Base-by-base conservation (phyloP, 768 basidiomycete species). In the Pisolithus sp. region DNA sequence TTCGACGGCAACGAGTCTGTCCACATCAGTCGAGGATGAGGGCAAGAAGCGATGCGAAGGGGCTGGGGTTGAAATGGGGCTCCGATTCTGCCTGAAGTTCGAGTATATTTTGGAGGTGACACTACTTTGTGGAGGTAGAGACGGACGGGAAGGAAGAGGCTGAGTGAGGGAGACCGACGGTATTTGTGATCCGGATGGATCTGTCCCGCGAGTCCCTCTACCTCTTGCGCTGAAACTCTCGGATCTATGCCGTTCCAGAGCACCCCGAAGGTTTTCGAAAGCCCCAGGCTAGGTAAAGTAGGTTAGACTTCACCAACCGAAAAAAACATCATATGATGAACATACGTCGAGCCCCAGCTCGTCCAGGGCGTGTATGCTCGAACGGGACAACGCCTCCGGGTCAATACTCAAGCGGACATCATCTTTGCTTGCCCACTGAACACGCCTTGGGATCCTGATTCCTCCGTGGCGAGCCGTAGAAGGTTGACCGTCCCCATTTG, bases 321-420 rank as follows among this genome's bases (percentile, higher is more conserved):
- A 36, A 4, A 20, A 20, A 28, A 20, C 24, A 26, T 7, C 26
- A 26, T 26, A 26, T 15, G 40, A 39, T 40, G 7, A 47, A 64
- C 81, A 34, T 59, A 83, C 83, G 57, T 83, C 73, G 28, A 75
- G 57, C 0, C 73, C 82, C 42, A 73, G 66, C 62, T 81, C 78
- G 58, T 84, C 82, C 26, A 84, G 67, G 23, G 69, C 73, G 48
- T 76, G 74, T n/a, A 64, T 55, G 20, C 55, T 58, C 30, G 31
- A 21, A 28, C 36, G 57, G 21, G 59, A 50, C 4, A 53, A 61
- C 18, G 38, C 7, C 2, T 46, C 50, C 20, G 40, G n/a, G 9
- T 47, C 28, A 2, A 18, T 21, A 31, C 46, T 43, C 7, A 34
- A 17, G 46, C 58, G 55, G 34, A 57, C 54, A 7, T 63, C 59